Evolutionary conservation across 2,329 filamentous ascomycete species (phyloP).

Genomic region (Hypoxylon sp.): DNA sequence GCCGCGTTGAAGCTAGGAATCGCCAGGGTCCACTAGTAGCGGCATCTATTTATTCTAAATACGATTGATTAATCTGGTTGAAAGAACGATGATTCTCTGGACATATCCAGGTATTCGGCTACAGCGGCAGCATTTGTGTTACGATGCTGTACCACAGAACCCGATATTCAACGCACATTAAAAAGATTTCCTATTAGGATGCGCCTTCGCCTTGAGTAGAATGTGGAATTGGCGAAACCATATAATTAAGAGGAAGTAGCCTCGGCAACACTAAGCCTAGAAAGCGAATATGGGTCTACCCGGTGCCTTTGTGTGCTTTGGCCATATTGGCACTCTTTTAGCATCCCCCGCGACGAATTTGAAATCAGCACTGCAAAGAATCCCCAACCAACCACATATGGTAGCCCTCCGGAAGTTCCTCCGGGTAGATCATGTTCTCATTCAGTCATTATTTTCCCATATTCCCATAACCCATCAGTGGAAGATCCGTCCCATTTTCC

Average conservation of each 20-base stretch:
- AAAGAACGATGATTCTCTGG: background rate
- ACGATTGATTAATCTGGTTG: background rate
- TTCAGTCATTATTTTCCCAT: slow-evolving; percentile 28
- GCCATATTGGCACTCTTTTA: background rate
- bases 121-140: background rate
- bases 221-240: background rate
- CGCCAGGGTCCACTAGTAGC: too few relatives aligned
- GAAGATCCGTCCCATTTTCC: background rate
- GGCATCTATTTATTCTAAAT: background rate
- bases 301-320: background rate
- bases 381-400: slow-evolving; percentile 2
- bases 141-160: background rate
- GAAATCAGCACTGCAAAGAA: background rate
- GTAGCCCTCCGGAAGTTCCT: background rate
- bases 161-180: background rate
- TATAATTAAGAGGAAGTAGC: background rate
- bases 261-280: background rate
- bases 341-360: background rate
- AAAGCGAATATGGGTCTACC: background rate
- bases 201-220: background rate
- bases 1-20: background rate
- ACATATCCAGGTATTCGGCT: background rate
- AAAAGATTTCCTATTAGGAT: background rate
- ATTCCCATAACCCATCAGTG: slow-evolving; percentile 5
- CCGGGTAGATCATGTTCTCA: slow-evolving; percentile 22